Evolutionary conservation across 2,329 filamentous ascomycete species (phyloP).

Genomic region (Scedosporium apiospermum): DNA sequence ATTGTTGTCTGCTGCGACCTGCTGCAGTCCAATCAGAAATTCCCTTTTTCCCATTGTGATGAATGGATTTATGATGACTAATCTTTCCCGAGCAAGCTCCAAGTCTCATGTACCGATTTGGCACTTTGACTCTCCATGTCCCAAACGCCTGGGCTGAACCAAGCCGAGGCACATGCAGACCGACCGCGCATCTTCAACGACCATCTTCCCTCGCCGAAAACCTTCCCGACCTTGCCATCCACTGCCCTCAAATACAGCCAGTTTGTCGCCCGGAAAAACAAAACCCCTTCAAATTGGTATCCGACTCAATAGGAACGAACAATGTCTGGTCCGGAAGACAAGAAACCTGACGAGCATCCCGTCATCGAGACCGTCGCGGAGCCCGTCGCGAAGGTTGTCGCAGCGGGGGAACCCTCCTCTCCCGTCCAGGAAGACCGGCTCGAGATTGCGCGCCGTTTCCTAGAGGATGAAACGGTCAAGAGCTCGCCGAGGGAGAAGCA

Average conservation of each 20-base stretch:
- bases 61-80: too few species aligned
- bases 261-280: too few species aligned
- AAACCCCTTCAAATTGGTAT: neutral
- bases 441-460: slow-evolving; percentile 65
- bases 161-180: neutral
- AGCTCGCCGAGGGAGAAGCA: slow-evolving; percentile 64
- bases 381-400: neutral
- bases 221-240: neutral
- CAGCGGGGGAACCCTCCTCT: slow-evolving; percentile 7
- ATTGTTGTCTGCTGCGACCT: too few species aligned
- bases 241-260: neutral
- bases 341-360: neutral
- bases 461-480: slow-evolving; percentile 64
- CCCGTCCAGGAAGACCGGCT: slow-evolving; percentile 18
- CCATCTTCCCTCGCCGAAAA: neutral
- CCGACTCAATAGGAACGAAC: neutral
- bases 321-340: neutral
- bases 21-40: too few species aligned
- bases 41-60: too few species aligned
- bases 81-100: too few species aligned
- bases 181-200: neutral
- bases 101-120: too few species aligned
- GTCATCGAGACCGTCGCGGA: neutral
- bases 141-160: neutral
- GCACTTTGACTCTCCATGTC: neutral